phyloP scores from a whole-genome alignment of 805 yeast genomes.

The Schwanniomyces vanrijiae region DNA sequence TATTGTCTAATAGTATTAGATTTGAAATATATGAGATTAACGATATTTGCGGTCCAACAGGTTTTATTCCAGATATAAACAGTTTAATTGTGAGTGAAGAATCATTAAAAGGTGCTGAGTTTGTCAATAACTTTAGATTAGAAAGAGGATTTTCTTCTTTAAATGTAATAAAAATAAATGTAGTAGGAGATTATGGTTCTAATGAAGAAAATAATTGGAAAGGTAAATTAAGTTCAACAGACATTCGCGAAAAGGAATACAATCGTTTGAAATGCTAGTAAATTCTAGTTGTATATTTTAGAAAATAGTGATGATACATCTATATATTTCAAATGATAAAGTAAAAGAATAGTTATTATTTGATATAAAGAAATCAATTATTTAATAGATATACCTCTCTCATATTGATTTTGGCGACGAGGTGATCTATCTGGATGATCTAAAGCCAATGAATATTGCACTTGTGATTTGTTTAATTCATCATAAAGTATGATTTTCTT shows the following conservation, averaged over 20 bases:
- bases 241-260: slow-evolving; percentile 48
- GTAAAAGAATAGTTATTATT: background rate
- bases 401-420: slow-evolving; percentile 33
- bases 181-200: slow-evolving; percentile 60
- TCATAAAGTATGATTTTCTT: slow-evolving; percentile 58
- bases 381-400: slow-evolving; percentile 44
- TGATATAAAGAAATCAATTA: slow-evolving; percentile 6
- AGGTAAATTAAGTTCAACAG: slow-evolving; percentile 85
- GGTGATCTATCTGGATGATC: slow-evolving; percentile 85
- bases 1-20: slow-evolving; percentile 45
- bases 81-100: slow-evolving; percentile 82
- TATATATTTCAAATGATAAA: background rate
- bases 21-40: slow-evolving; percentile 62
- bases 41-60: slow-evolving; percentile 96
- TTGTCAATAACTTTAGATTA: slow-evolving; percentile 64
- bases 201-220: slow-evolving; percentile 45
- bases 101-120: slow-evolving; percentile 70
- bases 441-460: slow-evolving; percentile 62
- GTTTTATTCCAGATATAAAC: slow-evolving; percentile 67
- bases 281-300: background rate
- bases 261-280: background rate
- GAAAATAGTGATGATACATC: background rate
- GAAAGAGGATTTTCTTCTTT: slow-evolving; percentile 56
- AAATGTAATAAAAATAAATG: slow-evolving; percentile 34
- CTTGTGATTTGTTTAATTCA: slow-evolving; percentile 36